phyloP scores from a whole-genome alignment of 2,329 filamentous ascomycete species.

The Ascomycota sp. region DNA sequence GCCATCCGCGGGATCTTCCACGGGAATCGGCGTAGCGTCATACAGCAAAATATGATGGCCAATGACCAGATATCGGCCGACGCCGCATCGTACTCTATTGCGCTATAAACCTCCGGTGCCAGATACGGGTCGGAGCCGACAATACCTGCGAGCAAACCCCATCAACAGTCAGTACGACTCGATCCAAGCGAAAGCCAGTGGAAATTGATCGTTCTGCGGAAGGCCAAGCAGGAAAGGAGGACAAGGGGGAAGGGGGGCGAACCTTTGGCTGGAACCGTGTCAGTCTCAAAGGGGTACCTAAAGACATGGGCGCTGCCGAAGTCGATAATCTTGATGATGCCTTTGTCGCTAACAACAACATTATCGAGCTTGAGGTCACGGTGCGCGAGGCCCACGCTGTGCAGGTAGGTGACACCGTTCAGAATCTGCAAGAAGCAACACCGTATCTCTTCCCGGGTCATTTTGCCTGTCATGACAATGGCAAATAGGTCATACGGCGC shows the following conservation, averaged over 20 bases:
- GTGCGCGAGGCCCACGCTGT: constrained; percentile 87
- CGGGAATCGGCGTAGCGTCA: constrained; percentile 84
- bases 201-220: too few relatives aligned
- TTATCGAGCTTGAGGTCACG: constrained; percentile 94
- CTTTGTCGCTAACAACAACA: constrained; percentile 85
- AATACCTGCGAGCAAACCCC: constrained; percentile 23
- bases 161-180: background rate
- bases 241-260: background rate
- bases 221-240: background rate
- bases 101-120: constrained; percentile 89
- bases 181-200: too few relatives aligned
- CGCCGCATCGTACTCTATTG: constrained; percentile 80
- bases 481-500: constrained; percentile 91
- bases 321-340: constrained; percentile 99
- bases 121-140: constrained; percentile 86
- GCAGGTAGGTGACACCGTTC: constrained; percentile 82
- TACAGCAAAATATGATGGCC: constrained; percentile 97
- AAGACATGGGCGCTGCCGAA: constrained; percentile 96
- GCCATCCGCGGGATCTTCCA: constrained; percentile 89
- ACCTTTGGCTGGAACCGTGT: constrained; percentile 18
- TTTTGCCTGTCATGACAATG: constrained; percentile 97
- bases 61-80: constrained; percentile 95
- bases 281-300: constrained; percentile 88
- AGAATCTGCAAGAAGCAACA: constrained; percentile 90
- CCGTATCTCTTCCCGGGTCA: constrained; percentile 75